phyloP scores from a whole-genome alignment of 768 basidiomycete species.

The Tulasnella sp. region DNA sequence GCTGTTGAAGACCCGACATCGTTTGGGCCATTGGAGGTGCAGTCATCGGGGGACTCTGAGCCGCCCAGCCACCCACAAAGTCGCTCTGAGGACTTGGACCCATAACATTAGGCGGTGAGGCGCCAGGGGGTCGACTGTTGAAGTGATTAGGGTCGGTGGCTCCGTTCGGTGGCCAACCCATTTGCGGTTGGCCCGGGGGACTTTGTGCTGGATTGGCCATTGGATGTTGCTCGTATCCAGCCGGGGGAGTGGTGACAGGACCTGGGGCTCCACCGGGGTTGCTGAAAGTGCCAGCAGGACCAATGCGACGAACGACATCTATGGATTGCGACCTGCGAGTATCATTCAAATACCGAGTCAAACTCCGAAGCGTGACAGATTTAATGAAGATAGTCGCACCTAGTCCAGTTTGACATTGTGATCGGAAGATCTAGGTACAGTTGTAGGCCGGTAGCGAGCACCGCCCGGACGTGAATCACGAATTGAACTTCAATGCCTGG shows the following conservation, averaged over 20 bases:
- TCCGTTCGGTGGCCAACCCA: not conserved
- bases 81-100: not conserved
- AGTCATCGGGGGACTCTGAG: not conserved
- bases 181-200: not conserved
- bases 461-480: conserved; percentile 60
- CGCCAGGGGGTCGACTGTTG: not conserved
- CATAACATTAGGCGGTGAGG: not conserved
- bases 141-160: not conserved
- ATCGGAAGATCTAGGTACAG: conserved; percentile 65
- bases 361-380: not conserved
- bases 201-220: not conserved
- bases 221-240: not conserved
- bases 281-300: not conserved
- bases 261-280: not conserved
- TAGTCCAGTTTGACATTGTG: conserved; percentile 77
- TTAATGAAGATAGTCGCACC: conserved; percentile 33
- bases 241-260: not conserved
- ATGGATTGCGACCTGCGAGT: conserved; percentile 51
- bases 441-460: conserved; percentile 55
- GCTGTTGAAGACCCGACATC: not conserved
- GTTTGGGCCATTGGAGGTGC: not conserved
- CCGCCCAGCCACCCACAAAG: not conserved
- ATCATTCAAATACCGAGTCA: not conserved
- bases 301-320: conserved; percentile 46
- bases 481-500: conserved; percentile 69